Percentiles rank a stretch among this genome's conserved stretches.
phyloP scores from a whole-genome alignment of 179 eudicot species.

The Beta corolliflora region DNA sequence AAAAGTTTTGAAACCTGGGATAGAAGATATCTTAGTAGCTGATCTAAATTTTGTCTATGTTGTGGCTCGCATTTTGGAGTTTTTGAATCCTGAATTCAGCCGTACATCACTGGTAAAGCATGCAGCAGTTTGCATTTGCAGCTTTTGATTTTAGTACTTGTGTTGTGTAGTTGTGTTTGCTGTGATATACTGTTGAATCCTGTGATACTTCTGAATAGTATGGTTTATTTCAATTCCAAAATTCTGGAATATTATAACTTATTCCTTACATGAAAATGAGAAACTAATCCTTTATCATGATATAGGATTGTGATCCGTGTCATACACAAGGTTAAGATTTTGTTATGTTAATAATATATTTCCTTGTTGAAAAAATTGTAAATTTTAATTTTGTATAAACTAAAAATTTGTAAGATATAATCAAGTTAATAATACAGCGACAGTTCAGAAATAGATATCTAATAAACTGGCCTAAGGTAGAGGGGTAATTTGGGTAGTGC shows the following conservation, averaged over 20 bases:
- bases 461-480: no score
- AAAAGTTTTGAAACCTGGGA: conserved; percentile 97
- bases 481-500: no score
- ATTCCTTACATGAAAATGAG: neutral
- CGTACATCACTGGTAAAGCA: conserved; percentile 84
- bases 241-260: neutral
- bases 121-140: neutral
- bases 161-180: neutral
- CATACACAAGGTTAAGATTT: no score
- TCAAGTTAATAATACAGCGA: no score
- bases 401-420: no score
- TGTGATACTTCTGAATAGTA: neutral
- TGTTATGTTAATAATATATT: no score
- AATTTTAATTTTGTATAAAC: no score
- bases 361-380: no score
- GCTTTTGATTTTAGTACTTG: neutral
- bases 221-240: neutral
- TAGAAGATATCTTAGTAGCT: conserved; percentile 87
- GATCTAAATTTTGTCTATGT: conserved; percentile 93
- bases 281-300: neutral
- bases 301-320: neutral
- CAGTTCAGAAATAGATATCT: no score
- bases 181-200: neutral
- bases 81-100: conserved; percentile 84
- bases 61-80: conserved; percentile 90